phyloP scores from a whole-genome alignment of 768 basidiomycete genomes.

The Mycena metata region DNA sequence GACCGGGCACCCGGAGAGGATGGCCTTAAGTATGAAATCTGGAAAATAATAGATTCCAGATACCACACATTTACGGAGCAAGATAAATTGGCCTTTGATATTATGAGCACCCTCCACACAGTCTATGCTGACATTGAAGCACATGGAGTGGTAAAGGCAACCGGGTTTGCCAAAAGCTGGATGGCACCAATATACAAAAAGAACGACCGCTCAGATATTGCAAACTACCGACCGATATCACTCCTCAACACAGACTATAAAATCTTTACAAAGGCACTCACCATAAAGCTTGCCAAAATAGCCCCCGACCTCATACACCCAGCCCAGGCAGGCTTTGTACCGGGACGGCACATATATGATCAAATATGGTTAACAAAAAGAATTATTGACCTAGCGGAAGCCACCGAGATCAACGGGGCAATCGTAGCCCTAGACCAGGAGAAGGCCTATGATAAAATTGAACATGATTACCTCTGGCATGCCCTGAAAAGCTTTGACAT shows the following conservation, averaged over 20 bases:
- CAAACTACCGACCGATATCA: not conserved
- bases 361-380: too few relatives aligned
- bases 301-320: conserved; percentile 12
- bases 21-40: not conserved
- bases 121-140: not conserved
- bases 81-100: not conserved
- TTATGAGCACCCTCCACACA: not conserved
- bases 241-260: too few relatives aligned
- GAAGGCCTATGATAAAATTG: too few relatives aligned
- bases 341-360: too few relatives aligned
- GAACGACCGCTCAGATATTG: not conserved
- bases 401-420: too few relatives aligned
- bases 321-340: conserved; percentile 37
- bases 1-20: not conserved
- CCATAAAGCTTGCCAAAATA: not conserved
- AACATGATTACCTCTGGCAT: too few relatives aligned
- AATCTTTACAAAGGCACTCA: not conserved
- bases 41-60: not conserved
- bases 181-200: conserved; percentile 10
- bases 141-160: not conserved
- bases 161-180: not conserved
- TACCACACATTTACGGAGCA: not conserved
- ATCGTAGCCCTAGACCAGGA: too few relatives aligned
- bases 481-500: conserved; percentile 18
- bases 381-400: too few relatives aligned